phyloP scores from a whole-genome alignment of 2,329 filamentous ascomycete genomes.

The Boeremia lycopersici region DNA sequence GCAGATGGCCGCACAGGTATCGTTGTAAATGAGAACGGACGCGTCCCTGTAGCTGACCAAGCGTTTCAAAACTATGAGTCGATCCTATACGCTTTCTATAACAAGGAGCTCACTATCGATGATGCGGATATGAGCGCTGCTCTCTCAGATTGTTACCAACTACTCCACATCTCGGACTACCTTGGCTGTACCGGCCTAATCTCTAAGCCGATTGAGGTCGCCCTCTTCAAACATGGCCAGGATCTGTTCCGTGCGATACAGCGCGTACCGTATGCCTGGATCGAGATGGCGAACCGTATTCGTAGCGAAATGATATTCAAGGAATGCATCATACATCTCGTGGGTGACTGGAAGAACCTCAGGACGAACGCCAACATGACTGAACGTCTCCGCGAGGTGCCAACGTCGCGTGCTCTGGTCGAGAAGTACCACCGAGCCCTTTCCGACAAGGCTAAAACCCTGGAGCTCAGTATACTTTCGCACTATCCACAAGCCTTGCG shows the following conservation, averaged over 20 bases:
- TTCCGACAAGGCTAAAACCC: constrained; percentile 31
- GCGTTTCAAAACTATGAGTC: constrained; percentile 49
- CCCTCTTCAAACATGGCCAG: constrained; percentile 55
- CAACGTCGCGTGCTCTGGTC: constrained; percentile 36
- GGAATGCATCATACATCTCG: constrained; percentile 54
- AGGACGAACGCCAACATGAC: constrained; percentile 7
- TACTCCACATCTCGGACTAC: constrained; percentile 55
- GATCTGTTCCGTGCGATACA: constrained; percentile 54
- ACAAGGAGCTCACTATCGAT: constrained; percentile 49
- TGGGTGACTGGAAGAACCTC: constrained; percentile 49
- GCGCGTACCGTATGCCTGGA: constrained; percentile 53
- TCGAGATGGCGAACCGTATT: constrained; percentile 53
- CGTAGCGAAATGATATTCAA: constrained; percentile 53
- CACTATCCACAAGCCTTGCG: constrained; percentile 39
- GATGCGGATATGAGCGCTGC: constrained; percentile 48
- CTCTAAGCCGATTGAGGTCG: constrained; percentile 54
- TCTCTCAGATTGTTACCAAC: constrained; percentile 48
- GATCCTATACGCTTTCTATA: constrained; percentile 56
- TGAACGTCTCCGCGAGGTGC: constrained; percentile 26
- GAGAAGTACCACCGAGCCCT: constrained; percentile 39
- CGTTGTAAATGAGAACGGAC: constrained; percentile 46
- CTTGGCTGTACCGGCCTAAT: constrained; percentile 53
- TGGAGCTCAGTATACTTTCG: constrained; percentile 33
- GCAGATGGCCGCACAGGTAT: constrained; percentile 23
- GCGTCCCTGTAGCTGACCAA: constrained; percentile 30